Evolutionary conservation across 2,329 filamentous ascomycete species (phyloP), one percentile per base, ranked within the genome.

Genomic region (Neopestalotiopsis rosae): DNA sequence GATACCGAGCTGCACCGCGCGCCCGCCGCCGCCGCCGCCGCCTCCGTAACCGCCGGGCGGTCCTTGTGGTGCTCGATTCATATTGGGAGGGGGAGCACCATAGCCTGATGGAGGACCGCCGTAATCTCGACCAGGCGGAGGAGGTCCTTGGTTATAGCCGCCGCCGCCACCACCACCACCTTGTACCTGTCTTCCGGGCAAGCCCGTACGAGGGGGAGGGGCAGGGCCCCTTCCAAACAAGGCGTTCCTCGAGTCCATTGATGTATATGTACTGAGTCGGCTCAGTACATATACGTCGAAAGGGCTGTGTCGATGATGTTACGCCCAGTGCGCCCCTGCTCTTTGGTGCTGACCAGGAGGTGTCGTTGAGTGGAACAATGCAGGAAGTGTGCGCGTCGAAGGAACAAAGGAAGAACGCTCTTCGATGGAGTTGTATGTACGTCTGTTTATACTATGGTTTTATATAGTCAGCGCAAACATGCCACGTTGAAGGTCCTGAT

Each of bases 191-290:
- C 76, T n/a, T 73, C 77, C 64, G 75, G 73, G 61, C 72, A 78
- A 62, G 69, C 79, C 73, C 62, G 76, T 71, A 67, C 76, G 79
- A 34, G 80, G 77, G n/a, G 42, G 13, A 49, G 42, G 42, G 42
- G 13, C 42, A n/a, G 42, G 59, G 6, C 81, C 79, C 70, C 80
- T 79, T 59, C 83, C 82, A 70, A 84, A 83, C 56, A 85, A 79
- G 71, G 83, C 84, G 74, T 84, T 81, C 70, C 83, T 77, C 71
- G 79, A 67, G 74, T 82, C 80, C 81, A 83, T 83, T 61, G 24
- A 28, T 28, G 56, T 61, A 14, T 32, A 34, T 49, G 49, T 24
- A 28, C 3, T 14, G 12, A 12, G 6, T 17, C 49, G 61, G 28
- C 40, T 34, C 45, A 10, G 9, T 32, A n/a, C n/a, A n/a, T n/a